phyloP scores from a whole-genome alignment of 2,329 filamentous ascomycete species.

The Beauveria rudraprayagi region DNA sequence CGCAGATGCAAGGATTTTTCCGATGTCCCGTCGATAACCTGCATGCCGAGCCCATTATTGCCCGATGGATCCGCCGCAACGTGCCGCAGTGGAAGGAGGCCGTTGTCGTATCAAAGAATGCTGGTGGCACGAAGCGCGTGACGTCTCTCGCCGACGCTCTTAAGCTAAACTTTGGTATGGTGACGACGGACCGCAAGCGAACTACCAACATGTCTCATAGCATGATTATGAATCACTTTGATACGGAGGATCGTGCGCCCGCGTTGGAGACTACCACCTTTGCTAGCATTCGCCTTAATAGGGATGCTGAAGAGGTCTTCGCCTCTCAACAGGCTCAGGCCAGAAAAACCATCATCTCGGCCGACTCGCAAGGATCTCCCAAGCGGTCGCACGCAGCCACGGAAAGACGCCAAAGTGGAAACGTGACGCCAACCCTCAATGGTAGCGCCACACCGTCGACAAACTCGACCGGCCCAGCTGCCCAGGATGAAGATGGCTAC shows the following conservation, averaged over 20 bases:
- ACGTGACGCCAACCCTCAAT: not conserved
- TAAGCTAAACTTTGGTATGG: constrained; percentile 96
- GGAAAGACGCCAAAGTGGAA: not conserved
- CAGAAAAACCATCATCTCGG: not conserved
- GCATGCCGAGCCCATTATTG: constrained; percentile 89
- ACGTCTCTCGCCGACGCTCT: constrained; percentile 91
- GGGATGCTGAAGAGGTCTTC: constrained; percentile 18
- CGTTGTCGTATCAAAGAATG: constrained; percentile 96
- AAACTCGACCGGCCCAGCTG: constrained; percentile 19
- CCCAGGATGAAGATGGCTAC: constrained; percentile 44
- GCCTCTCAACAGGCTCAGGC: constrained; percentile 14
- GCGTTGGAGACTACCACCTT: constrained; percentile 28
- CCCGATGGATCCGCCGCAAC: constrained; percentile 89
- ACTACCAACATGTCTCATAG: constrained; percentile 63
- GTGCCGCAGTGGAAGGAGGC: constrained; percentile 82
- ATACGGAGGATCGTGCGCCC: constrained; percentile 45
- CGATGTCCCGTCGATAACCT: constrained; percentile 96
- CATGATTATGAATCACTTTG: constrained; percentile 64
- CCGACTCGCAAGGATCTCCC: constrained; percentile 12
- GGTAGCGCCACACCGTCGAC: constrained; percentile 4
- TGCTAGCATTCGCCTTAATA: constrained; percentile 15
- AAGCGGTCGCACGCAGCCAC: constrained; percentile 3
- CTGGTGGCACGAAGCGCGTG: constrained; percentile 92
- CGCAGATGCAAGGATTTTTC: constrained; percentile 99
- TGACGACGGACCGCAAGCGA: constrained; percentile 73